Evolutionary conservation across 768 basidiomycete genomes (phyloP).

Genomic region (Dendrothele bispora): DNA sequence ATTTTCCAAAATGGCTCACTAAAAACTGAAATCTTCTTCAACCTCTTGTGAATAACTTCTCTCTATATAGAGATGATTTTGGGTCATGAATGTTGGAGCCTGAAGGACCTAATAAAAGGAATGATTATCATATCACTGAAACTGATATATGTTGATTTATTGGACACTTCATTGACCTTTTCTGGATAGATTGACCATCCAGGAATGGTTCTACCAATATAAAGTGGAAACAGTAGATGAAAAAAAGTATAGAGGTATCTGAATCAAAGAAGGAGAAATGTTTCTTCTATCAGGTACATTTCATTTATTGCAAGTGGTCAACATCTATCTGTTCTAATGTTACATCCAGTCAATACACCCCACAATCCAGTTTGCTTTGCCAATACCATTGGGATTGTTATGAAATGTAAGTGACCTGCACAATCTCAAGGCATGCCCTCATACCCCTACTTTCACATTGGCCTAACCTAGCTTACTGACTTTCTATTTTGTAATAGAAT

Average conservation of each 20-base stretch:
- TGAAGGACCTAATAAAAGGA: slow-evolving; percentile 91
- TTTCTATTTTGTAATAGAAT: slow-evolving; percentile 52
- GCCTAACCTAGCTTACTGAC: neutral
- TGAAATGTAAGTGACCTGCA: slow-evolving; percentile 83
- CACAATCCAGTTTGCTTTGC: slow-evolving; percentile 95
- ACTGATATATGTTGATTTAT: slow-evolving; percentile 84
- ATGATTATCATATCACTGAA: slow-evolving; percentile 94
- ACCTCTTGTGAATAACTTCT: too few species aligned
- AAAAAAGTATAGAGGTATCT: slow-evolving; percentile 76
- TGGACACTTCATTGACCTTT: too few species aligned
- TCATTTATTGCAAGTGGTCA: too few species aligned
- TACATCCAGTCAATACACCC: slow-evolving; percentile 85
- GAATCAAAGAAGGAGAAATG: slow-evolving; percentile 89
- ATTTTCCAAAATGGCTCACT: too few species aligned
- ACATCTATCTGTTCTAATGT: too few species aligned
- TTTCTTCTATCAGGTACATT: too few species aligned
- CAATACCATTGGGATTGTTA: slow-evolving; percentile 87
- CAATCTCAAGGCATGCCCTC: slow-evolving; percentile 63
- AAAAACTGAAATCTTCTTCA: too few species aligned
- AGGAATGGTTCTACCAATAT: slow-evolving; percentile 99
- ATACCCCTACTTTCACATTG: too few species aligned
- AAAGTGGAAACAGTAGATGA: slow-evolving; percentile 89
- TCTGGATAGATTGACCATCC: neutral
- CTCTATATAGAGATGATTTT: slow-evolving; percentile 72
- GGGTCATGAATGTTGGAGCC: slow-evolving; percentile 97